A percentile compares a stretch with the other conserved stretches of the same genome.
Conservation (phyloP, 805 yeast genomes). For the Candida manassasensis region DNA sequence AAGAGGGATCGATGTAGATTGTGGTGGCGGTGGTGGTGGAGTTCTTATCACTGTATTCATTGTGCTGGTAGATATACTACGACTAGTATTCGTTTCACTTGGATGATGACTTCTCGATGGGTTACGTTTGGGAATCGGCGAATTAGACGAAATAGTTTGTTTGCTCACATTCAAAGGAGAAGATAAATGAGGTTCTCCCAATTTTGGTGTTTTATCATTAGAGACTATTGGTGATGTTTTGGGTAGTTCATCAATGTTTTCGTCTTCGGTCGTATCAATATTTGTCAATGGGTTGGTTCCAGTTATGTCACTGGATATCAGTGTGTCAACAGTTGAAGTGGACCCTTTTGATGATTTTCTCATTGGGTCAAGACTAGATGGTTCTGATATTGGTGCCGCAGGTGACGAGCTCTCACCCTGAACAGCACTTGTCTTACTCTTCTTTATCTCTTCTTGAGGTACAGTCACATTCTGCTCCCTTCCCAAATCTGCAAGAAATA, state of each 20-base stretch:
- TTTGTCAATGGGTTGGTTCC: conserved; percentile 22
- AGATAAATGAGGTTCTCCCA: background rate
- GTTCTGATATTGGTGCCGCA: background rate
- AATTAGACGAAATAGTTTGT: background rate
- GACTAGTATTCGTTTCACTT: background rate
- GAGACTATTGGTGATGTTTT: background rate
- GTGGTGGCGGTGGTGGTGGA: conserved; percentile 16
- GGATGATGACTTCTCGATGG: conserved; percentile 1
- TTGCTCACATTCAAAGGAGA: background rate
- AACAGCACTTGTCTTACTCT: background rate
- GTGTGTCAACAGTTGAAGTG: conserved; percentile 12
- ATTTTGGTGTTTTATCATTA: background rate
- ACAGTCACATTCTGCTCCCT: no score
- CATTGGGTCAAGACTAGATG: background rate
- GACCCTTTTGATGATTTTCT: conserved; percentile 16
- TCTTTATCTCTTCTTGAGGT: no score
- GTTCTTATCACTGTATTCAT: conserved; percentile 23
- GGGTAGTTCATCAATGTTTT: conserved; percentile 25
- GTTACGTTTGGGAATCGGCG: conserved; percentile 3
- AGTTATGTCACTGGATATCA: conserved; percentile 10
- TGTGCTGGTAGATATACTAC: conserved; percentile 17
- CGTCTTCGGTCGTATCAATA: conserved; percentile 30
- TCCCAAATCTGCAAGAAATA: no score
- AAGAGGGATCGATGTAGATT: conserved; percentile 6
- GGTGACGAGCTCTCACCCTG: background rate